Evolutionary conservation across 495 filamentous ascomycete species (phyloP), one percentile per base, ranked within the genome.

Genomic region (Trichoderma gamsii): DNA sequence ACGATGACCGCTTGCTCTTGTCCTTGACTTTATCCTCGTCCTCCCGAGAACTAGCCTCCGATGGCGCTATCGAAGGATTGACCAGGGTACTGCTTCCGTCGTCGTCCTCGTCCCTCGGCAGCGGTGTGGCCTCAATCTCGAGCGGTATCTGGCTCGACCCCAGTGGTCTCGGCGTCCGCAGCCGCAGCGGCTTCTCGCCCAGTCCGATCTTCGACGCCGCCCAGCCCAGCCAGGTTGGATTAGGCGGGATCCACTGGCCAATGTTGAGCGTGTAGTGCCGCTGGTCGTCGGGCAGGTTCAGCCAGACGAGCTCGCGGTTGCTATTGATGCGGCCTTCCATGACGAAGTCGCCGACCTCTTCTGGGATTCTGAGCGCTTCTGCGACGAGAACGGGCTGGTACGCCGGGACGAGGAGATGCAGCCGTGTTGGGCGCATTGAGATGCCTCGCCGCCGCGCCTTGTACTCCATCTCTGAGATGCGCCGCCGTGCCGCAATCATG

Each of bases 341-440:
- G 51, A 72, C 71, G 32, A 72, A 72, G 21, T 72, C 71, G 7
- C 71, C 71, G 61, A 72, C 69, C 52, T 70, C 67, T 9, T 69
- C 71, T 4, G 71, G 71, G 25, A 72, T 69, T 41, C 56, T 27
- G 32, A 72, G 63, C 27, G 71, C 71, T 61, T 72, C 71, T 51
- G 67, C 67, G 21, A 72, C 41, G 67, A 72, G 66, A 21, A 72
- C 66, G 12, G 71, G 71, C 32, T 72, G 71, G 13, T 72, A 72
- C 16, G 71, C 71, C 65, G 71, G 71, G 38, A 72, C 67, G 52
- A 72, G 49, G 66, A 72, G 66, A 44, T 72, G 71, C 52, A 72
- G 25, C 32, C 64, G 41, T 29, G 69, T 68, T 49, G 71, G 71
- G 23, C 70, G 68, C 1, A 29, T 41, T 27, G 64, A 21, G 21